Percentiles rank a stretch among this genome's conserved stretches.
Conservation (phyloP, 2,329 filamentous ascomycete genomes). For the Trichophyton verrucosum region DNA sequence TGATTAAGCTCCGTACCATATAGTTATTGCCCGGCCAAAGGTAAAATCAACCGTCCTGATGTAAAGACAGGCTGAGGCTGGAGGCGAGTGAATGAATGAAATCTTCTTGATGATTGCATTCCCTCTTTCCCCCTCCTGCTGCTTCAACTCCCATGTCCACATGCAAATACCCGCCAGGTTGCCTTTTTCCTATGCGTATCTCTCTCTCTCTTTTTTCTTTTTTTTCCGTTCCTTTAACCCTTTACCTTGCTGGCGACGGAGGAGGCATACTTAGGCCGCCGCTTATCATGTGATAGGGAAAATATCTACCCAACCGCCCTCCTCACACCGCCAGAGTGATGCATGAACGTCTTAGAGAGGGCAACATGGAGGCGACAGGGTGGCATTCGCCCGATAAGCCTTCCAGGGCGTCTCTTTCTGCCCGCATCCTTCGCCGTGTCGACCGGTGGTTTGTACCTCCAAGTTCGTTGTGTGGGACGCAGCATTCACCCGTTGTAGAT, state of each 20-base stretch:
- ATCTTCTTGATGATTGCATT: not conserved
- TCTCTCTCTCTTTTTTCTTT: not conserved
- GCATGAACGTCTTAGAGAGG: not conserved
- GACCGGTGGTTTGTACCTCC: not conserved
- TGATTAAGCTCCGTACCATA: not conserved
- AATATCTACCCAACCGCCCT: not conserved
- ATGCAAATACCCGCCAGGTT: not conserved
- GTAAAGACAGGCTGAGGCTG: not conserved
- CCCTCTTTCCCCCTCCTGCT: not conserved
- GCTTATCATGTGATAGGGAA: not conserved
- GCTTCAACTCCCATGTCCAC: not conserved
- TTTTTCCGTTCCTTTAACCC: not conserved
- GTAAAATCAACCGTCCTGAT: not conserved
- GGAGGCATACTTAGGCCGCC: not conserved
- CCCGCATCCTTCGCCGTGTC: not conserved
- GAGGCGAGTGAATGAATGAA: not conserved
- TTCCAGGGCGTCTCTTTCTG: not conserved
- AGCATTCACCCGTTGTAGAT: not conserved
- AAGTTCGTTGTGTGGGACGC: not conserved
- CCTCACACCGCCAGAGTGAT: conserved; percentile 1
- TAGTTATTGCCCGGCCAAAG: not conserved
- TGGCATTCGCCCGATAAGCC: not conserved
- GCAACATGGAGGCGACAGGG: not conserved
- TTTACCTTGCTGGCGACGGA: not conserved
- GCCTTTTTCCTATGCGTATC: not conserved